Evolutionary conservation across 352 stramenopile species (phyloP).

Genomic region (Aphanomyces euteiches): DNA sequence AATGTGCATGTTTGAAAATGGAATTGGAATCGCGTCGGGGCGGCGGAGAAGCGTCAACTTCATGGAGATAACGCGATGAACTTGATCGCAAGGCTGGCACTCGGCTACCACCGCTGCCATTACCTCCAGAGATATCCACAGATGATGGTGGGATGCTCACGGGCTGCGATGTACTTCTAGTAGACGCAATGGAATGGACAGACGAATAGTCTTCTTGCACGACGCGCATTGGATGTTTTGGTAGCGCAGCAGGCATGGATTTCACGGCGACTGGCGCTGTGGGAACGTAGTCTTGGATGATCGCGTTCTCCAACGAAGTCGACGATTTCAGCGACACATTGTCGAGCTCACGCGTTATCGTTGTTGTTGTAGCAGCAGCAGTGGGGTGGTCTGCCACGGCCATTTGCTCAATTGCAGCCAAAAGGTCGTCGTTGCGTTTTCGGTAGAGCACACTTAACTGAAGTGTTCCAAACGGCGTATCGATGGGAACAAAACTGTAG

Average conservation of each 20-base stretch:
- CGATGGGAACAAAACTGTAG: slow-evolving; percentile 76
- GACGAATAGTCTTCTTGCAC: slow-evolving; percentile 27
- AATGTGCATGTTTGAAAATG: neutral
- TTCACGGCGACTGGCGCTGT: slow-evolving; percentile 43
- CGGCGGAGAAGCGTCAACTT: no score
- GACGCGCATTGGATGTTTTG: slow-evolving; percentile 14
- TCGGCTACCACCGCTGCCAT: no score
- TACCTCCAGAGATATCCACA: no score
- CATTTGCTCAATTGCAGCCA: slow-evolving; percentile 22
- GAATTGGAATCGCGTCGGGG: neutral
- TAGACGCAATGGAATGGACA: neutral
- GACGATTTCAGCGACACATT: slow-evolving; percentile 21
- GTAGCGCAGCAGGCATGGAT: slow-evolving; percentile 18
- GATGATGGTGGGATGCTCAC: slow-evolving; percentile 62
- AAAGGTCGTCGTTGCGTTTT: slow-evolving; percentile 22
- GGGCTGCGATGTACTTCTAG: slow-evolving; percentile 57
- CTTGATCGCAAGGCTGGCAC: no score
- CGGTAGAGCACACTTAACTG: slow-evolving; percentile 68
- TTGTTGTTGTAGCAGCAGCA: neutral
- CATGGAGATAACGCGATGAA: no score
- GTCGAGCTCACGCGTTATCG: neutral
- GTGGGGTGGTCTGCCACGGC: neutral
- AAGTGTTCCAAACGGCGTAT: slow-evolving; percentile 68
- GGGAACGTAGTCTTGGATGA: slow-evolving; percentile 84
- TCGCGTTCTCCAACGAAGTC: slow-evolving; percentile 72